Base-by-base conservation (phyloP, 116 monocot genomes). In the Iris pallida region DNA sequence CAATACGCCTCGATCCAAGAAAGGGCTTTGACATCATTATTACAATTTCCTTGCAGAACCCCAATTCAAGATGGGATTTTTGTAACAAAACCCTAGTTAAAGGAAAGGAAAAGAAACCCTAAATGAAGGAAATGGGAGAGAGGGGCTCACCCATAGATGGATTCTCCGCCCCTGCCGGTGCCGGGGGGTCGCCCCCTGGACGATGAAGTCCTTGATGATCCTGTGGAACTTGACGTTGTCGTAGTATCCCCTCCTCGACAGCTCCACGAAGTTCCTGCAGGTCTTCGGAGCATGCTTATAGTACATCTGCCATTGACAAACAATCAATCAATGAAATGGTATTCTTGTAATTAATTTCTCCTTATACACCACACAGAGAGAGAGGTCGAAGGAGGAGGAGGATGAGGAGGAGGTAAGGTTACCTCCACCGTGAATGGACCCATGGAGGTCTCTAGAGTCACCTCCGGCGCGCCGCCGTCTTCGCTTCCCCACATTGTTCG, bases 201-300 rank as follows among this genome's bases (percentile, higher is more conserved):
- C 93, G 0, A 98, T 88, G 63, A 98, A 98, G 86, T 93, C 88
- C 86, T 98, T 98, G 77, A 98, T 93, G 73, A 98, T 98, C 68
- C 93, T 71, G 69, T 98, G 98, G 80, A 98, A 98, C 69, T 80
- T 90, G 30, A 93, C 98, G 71, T 90, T 68, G 45, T 98, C 98
- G 75, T 98, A 98, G 82, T 98, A 98, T n/a, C 98, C 93, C 68
- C 98, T 78, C 63, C 93, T 78, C n/a, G 98, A 83, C 53, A 98
- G 93, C 82, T 98, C 98, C 59, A 98, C 67, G 76, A 98, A 98
- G 82, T 98, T 98, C 67, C 98, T 63, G 83, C 98, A 98, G 53
- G 98, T 92, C 80, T 86, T 98, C 9, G 98, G 93, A 1, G 98
- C 78, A 82, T 93, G 93, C 84, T 98, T 98, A 74, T 86, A 88